These are phyloP conservation scores for Colletotrichum chrysophilum DNA, from an alignment of 2,329 filamentous ascomycete species.

Conservation along the genomic window DNA sequence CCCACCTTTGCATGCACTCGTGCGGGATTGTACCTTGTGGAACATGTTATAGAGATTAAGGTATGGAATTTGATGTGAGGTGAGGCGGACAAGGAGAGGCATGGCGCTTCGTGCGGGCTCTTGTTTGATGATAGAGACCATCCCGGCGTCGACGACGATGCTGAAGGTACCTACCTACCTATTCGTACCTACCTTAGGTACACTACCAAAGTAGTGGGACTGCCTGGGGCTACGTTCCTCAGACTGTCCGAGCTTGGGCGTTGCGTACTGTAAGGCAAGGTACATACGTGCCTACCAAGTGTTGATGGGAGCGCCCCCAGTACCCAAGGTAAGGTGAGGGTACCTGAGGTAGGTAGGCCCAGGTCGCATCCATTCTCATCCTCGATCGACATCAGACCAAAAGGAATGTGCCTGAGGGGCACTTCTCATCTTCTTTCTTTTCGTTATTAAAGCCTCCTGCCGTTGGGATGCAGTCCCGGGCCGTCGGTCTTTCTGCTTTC, in stretches of 20 bases:
- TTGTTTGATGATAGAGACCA: not conserved
- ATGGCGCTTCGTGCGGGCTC: not conserved
- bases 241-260: not conserved
- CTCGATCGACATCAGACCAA: conserved; percentile 15
- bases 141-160: not conserved
- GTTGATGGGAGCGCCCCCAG: not conserved
- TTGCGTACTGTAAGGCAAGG: not conserved
- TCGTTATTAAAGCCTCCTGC: conserved; percentile 10
- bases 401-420: not conserved
- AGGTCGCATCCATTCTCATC: conserved; percentile 3
- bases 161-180: not conserved
- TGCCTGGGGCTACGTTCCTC: not conserved
- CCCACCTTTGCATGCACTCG: not conserved
- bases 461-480: not conserved
- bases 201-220: not conserved
- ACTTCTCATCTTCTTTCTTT: not conserved
- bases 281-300: not conserved
- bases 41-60: not conserved
- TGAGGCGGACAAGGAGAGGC: not conserved
- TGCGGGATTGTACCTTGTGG: not conserved
- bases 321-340: not conserved
- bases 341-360: not conserved
- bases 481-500: not conserved
- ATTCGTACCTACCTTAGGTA: not conserved
- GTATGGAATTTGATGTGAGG: not conserved